A percentile compares a stretch with the other conserved stretches of the same genome.
Evolutionary conservation across 1,139 yeast genomes (phyloP).

Genomic region (Blastobotrys indianensis): DNA sequence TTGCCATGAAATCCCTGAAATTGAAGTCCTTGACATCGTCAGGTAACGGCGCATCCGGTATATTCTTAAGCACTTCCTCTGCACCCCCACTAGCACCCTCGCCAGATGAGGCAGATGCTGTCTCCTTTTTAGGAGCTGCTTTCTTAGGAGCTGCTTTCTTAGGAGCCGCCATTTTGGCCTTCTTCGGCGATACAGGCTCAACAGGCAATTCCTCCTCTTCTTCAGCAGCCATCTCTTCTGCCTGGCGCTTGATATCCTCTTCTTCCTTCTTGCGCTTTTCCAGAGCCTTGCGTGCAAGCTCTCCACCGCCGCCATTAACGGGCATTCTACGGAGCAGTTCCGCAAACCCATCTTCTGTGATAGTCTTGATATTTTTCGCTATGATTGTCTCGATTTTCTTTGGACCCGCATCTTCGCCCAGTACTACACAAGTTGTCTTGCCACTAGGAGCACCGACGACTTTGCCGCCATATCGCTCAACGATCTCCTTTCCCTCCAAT

Average conservation of each 20-base stretch:
- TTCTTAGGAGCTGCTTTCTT: slow-evolving; percentile 3
- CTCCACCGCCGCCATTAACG: slow-evolving; percentile 82
- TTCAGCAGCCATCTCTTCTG: slow-evolving; percentile 33
- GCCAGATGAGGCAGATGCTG: neutral
- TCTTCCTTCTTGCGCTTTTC: slow-evolving; percentile 66
- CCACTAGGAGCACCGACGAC: slow-evolving; percentile 84
- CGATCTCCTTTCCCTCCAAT: slow-evolving; percentile 64
- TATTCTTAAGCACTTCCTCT: slow-evolving; percentile 48
- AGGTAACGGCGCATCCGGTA: slow-evolving; percentile 68
- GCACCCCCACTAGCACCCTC: slow-evolving; percentile 35
- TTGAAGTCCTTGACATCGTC: slow-evolving; percentile 50
- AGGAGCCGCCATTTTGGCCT: neutral
- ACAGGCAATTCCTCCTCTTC: slow-evolving; percentile 23
- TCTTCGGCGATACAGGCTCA: slow-evolving; percentile 3
- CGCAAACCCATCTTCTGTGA: slow-evolving; percentile 80
- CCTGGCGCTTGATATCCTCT: slow-evolving; percentile 45
- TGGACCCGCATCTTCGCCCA: slow-evolving; percentile 96
- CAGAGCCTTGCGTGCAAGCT: slow-evolving; percentile 65
- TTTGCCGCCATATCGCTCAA: slow-evolving; percentile 84
- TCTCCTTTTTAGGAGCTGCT: slow-evolving; percentile 8
- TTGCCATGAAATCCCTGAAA: slow-evolving; percentile 47
- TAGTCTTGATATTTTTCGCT: slow-evolving; percentile 66
- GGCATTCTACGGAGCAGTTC: slow-evolving; percentile 76
- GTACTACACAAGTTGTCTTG: slow-evolving; percentile 79
- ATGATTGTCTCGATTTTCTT: slow-evolving; percentile 81